These are phyloP conservation scores for Dichotomocladium elegans DNA, from an alignment of 371 early-diverging fungal genomes.

Conservation along the genomic window DNA sequence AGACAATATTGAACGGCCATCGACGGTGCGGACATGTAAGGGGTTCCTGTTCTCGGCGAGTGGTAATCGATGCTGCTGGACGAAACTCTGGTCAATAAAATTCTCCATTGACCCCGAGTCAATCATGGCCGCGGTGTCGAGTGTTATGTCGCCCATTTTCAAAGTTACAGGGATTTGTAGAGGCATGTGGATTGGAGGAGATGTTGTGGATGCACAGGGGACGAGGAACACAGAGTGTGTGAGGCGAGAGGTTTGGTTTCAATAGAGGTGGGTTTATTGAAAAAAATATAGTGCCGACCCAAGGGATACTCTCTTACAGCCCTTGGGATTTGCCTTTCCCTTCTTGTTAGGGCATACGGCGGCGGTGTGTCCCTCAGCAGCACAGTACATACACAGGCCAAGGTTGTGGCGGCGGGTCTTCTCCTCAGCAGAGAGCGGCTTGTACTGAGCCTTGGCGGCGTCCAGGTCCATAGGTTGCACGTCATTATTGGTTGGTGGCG, in stretches of 20 bases:
- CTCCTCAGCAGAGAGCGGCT: background rate
- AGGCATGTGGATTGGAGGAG: too few species aligned
- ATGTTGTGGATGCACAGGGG: too few species aligned
- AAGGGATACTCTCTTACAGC: too few species aligned
- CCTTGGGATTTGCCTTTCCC: too few species aligned
- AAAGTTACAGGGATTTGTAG: background rate
- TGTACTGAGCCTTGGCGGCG: background rate
- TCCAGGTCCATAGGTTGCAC: constrained; percentile 4
- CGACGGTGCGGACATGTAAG: background rate
- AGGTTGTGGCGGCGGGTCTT: background rate
- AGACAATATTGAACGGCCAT: constrained; percentile 1
- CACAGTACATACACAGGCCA: constrained; percentile 3
- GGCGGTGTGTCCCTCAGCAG: background rate
- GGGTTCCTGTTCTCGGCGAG: background rate
- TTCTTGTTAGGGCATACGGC: too few species aligned
- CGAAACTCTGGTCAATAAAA: constrained; percentile 1
- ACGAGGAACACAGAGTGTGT: constrained; percentile 2
- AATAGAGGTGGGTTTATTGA: background rate
- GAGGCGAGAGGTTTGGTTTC: too few species aligned
- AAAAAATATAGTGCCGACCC: too few species aligned
- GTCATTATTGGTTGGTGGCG: too few species aligned
- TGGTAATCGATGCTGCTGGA: background rate
- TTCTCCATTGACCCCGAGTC: constrained; percentile 2
- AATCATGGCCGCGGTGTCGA: background rate
- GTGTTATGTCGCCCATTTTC: background rate